A percentile compares a stretch with the other conserved stretches of the same genome.
Evolutionary conservation across 1,139 yeast genomes (phyloP).

Genomic region (Arxiozyma telluris): DNA sequence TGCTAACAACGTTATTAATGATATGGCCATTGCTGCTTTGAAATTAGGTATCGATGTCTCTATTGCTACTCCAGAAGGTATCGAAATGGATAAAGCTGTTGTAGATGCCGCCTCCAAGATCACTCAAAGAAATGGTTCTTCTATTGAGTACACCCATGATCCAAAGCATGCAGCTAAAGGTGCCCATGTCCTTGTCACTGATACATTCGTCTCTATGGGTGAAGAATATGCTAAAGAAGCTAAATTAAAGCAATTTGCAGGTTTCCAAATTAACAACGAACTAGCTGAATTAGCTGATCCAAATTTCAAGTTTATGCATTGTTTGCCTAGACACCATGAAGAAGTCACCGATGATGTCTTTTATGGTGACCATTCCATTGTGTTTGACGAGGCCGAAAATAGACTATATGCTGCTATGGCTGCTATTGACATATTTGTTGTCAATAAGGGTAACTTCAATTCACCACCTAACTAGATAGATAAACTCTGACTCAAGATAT

Average conservation of each 20-base stretch:
- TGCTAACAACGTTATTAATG: slow-evolving; percentile 90
- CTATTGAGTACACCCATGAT: slow-evolving; percentile 58
- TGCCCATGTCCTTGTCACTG: slow-evolving; percentile 87
- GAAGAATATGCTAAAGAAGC: slow-evolving; percentile 70
- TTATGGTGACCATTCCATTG: slow-evolving; percentile 74
- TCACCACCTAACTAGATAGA: not conserved
- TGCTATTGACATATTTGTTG: slow-evolving; percentile 79
- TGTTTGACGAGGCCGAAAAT: slow-evolving; percentile 92
- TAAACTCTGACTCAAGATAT: not conserved
- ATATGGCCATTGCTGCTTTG: slow-evolving; percentile 82
- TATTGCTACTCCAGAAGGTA: slow-evolving; percentile 72
- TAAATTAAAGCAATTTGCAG: slow-evolving; percentile 71
- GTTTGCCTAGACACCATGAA: slow-evolving; percentile 89
- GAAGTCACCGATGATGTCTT: slow-evolving; percentile 92
- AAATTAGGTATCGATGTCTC: slow-evolving; percentile 77
- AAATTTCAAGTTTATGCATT: slow-evolving; percentile 90
- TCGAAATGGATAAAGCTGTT: slow-evolving; percentile 55
- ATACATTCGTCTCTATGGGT: slow-evolving; percentile 97
- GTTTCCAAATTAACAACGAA: slow-evolving; percentile 71
- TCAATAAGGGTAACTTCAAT: slow-evolving; percentile 59
- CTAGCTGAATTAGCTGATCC: slow-evolving; percentile 52
- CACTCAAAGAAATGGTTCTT: slow-evolving; percentile 44
- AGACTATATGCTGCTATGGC: slow-evolving; percentile 95
- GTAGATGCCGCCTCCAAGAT: slow-evolving; percentile 46
- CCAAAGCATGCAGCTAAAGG: slow-evolving; percentile 61